phyloP scores from a whole-genome alignment of 495 filamentous ascomycete species.

The Xylaria intraflava region DNA sequence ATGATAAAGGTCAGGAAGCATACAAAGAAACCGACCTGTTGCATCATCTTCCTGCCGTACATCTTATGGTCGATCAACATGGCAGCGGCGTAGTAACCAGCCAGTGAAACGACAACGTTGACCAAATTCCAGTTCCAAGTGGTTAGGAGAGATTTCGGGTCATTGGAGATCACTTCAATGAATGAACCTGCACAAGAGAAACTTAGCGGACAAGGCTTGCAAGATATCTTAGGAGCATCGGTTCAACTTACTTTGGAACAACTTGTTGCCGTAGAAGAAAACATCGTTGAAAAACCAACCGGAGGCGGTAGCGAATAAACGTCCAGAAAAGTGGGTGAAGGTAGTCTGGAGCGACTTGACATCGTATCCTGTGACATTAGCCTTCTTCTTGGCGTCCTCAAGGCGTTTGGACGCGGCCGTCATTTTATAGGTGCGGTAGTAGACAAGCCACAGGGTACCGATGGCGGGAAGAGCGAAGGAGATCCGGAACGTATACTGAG shows the following conservation, averaged over 20 bases:
- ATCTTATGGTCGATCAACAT: slow-evolving; percentile 86
- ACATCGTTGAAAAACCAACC: slow-evolving; percentile 89
- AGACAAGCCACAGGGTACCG: slow-evolving; percentile 85
- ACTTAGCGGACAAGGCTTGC: slow-evolving; percentile 6
- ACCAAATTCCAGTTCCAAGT: slow-evolving; percentile 84
- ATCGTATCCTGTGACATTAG: slow-evolving; percentile 81
- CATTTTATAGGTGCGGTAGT: slow-evolving; percentile 90
- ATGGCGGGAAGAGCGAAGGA: slow-evolving; percentile 80
- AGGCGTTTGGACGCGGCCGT: slow-evolving; percentile 64
- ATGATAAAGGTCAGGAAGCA: slow-evolving; percentile 82
- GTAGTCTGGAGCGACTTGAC: slow-evolving; percentile 67
- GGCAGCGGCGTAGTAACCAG: slow-evolving; percentile 73
- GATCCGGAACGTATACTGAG: slow-evolving; percentile 80
- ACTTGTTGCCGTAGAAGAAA: slow-evolving; percentile 97
- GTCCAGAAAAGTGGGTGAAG: slow-evolving; percentile 71
- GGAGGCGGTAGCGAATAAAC: slow-evolving; percentile 75
- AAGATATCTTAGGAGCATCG: not conserved
- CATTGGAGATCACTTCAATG: slow-evolving; percentile 61
- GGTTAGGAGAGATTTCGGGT: slow-evolving; percentile 59
- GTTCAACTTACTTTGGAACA: slow-evolving; percentile 60
- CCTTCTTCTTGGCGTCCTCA: slow-evolving; percentile 70
- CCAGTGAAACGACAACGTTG: slow-evolving; percentile 76
- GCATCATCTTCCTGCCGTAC: slow-evolving; percentile 88
- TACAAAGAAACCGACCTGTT: slow-evolving; percentile 80
- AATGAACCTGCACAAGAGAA: slow-evolving; percentile 50